Evolutionary conservation across 805 yeast species (phyloP).

Genomic region (Sugiyamaella chiloensis): DNA sequence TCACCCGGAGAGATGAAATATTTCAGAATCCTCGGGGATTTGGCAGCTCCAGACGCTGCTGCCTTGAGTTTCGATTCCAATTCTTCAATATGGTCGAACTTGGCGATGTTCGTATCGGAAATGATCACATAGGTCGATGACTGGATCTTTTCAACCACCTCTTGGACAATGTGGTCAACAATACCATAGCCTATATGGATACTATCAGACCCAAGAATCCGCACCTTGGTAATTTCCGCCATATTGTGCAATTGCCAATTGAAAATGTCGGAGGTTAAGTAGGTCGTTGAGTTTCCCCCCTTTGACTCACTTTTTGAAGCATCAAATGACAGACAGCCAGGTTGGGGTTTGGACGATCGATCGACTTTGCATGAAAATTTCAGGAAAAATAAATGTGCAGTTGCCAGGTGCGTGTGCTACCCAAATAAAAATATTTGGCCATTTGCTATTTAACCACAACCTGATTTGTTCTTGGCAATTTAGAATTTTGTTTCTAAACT

Average conservation of each 20-base stretch:
- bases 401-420: background rate
- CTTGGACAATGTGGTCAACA: slow-evolving; percentile 66
- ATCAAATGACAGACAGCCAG: too few species aligned
- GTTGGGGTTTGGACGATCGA: background rate
- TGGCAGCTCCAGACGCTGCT: slow-evolving; percentile 15
- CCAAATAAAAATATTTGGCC: too few species aligned
- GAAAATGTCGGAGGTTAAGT: too few species aligned
- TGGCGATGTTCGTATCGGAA: slow-evolving; percentile 73
- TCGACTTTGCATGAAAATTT: slow-evolving; percentile 5
- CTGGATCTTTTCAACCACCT: slow-evolving; percentile 56
- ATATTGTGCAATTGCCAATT: too few species aligned
- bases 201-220: slow-evolving; percentile 62
- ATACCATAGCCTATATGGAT: slow-evolving; percentile 90
- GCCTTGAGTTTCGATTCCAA: slow-evolving; percentile 57
- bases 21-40: slow-evolving; percentile 54
- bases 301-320: slow-evolving; percentile 4
- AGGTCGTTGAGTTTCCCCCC: background rate
- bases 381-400: background rate
- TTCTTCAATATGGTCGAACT: slow-evolving; percentile 36
- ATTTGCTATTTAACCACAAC: too few species aligned
- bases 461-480: too few species aligned
- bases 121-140: slow-evolving; percentile 92
- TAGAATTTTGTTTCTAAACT: too few species aligned
- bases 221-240: slow-evolving; percentile 21
- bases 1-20: slow-evolving; percentile 91